These are phyloP conservation scores for Fragosphaeria purpurea DNA, from an alignment of 2,329 filamentous ascomycete species.

Conservation along the genomic window DNA sequence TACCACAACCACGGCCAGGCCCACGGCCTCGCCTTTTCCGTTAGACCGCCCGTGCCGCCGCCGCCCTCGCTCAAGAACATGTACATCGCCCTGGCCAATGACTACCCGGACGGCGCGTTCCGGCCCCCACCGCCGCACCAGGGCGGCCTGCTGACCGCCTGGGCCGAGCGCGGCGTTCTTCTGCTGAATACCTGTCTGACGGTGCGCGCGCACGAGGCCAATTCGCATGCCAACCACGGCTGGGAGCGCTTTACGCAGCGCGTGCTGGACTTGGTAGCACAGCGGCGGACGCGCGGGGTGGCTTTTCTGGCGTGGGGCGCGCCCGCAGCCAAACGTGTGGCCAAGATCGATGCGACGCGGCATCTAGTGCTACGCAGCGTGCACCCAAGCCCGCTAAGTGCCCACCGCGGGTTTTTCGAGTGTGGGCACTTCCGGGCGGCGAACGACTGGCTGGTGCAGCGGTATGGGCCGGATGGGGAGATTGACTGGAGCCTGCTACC, in stretches of 20 bases:
- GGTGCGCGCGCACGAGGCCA: conserved; percentile 79
- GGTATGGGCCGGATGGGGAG: conserved; percentile 69
- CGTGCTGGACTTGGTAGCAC: conserved; percentile 77
- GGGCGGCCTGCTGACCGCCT: conserved; percentile 76
- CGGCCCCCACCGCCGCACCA: conserved; percentile 67
- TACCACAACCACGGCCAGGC: conserved; percentile 96
- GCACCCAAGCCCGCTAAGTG: conserved; percentile 90
- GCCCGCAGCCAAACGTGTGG: conserved; percentile 70
- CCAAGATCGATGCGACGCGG: conserved; percentile 58
- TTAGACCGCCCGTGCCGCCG: conserved; percentile 76
- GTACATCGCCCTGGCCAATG: conserved; percentile 76
- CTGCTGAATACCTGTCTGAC: conserved; percentile 93
- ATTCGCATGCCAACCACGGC: conserved; percentile 73
- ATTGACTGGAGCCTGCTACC: conserved; percentile 71
- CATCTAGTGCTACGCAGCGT: conserved; percentile 80
- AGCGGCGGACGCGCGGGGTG: conserved; percentile 67
- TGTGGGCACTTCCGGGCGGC: conserved; percentile 72
- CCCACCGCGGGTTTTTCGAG: conserved; percentile 69
- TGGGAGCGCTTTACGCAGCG: conserved; percentile 93
- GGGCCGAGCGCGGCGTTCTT: conserved; percentile 87
- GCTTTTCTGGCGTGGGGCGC: conserved; percentile 93
- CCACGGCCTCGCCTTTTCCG: conserved; percentile 91
- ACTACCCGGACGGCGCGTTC: conserved; percentile 67
- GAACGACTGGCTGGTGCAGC: conserved; percentile 71
- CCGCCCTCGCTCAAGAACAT: conserved; percentile 91